Evolutionary conservation across 768 basidiomycete species (phyloP), one percentile per base, ranked within the genome.

Genomic region (Podaxis carcinomalis): DNA sequence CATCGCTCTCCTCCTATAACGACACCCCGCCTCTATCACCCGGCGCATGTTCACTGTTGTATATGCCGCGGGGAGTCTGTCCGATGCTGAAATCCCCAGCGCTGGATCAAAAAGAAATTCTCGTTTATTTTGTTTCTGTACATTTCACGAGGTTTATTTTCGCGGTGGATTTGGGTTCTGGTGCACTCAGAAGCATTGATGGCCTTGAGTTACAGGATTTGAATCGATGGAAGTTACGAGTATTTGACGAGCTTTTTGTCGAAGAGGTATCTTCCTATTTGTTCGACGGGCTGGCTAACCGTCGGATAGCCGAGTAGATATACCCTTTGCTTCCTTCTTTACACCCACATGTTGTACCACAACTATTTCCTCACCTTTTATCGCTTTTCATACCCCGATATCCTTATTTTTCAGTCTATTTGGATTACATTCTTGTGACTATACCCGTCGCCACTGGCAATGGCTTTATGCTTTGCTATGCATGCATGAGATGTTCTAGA

Each of bases 1-100:
- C 61, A 68, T 75, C 63, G 72, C 72, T 47, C 63, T 77, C 53
- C 68, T 71, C 53, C 72, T 79, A 9, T 77, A 70, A 77, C 54
- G 65, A 76, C 73, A 73, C 70, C 66, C 62, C 59, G 61, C 61
- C 65, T 21, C 51, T 19, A 39, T 23, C 16, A 42, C 37, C 14
- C 39, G 40, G 39, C 23, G 7, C 23, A 47, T 28, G 56, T 19
- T 50, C 25, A 4, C 27, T 10, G 46, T 35, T 56, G 23, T 40
- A 37, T 25, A 10, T 56, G 23, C 11, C 47, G 25, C 6, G 23
- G 54, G 54, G 40, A 56, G 11, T 40, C 4, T 25, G 37, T 52
- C 11, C 51, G n/a, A 42, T 37, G 35, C 40, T 46, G 51, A 53
- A 49, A 19, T 14, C 50, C 51, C 28, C 40, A 11, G 59, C 35